Evolutionary conservation across 371 early-diverging fungal species (phyloP), one percentile per base, ranked within the genome.

Genomic region (Mortierella sp.): DNA sequence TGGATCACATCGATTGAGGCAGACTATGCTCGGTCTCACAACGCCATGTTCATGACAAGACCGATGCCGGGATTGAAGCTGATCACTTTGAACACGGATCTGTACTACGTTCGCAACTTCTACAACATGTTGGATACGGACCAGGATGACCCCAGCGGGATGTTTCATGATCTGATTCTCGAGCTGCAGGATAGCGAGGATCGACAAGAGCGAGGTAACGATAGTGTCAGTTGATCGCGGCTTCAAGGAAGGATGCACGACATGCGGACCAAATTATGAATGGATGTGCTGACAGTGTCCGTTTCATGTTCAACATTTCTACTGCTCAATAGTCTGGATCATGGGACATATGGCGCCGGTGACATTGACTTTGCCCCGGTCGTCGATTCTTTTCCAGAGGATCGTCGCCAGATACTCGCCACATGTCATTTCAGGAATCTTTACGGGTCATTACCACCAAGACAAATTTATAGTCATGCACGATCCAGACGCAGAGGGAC

Each of bases 41-140:
- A 85, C n/a, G 92, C 90, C n/a, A 90, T 89, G 74, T 91, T 89
- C 69, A 84, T 85, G 24, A 76, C 85, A 0, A 65, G 86, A 26
- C 91, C 91, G 13, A 65, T 85, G n/a, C 74, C 77, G 6, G 91
- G 91, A 0, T 76, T 92, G 3, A 90, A 90, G 63, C 43, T 92
- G 47, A 89, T 92, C 61, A 88, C 91, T n/a, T 66, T 92, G 26
- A 92, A 92, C 48, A 92, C 92, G 5, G 91, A 91, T 58, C 86
- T 90, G 52, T 92, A 90, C 70, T 91, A 92, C 48, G 87, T 81
- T 19, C 76, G 90, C 70, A 91, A 92, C 76, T 89, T 47, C 41
- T 83, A 70, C 44, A 79, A 76, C 5, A 75, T 83, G 74, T 61
- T 85, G 73, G 83, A 85, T 39, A 77, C 80, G 7, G 68, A 83